These are phyloP conservation scores for Dioscorea dumetorum DNA, from an alignment of 106 monocot genomes.

Conservation along the genomic window DNA sequence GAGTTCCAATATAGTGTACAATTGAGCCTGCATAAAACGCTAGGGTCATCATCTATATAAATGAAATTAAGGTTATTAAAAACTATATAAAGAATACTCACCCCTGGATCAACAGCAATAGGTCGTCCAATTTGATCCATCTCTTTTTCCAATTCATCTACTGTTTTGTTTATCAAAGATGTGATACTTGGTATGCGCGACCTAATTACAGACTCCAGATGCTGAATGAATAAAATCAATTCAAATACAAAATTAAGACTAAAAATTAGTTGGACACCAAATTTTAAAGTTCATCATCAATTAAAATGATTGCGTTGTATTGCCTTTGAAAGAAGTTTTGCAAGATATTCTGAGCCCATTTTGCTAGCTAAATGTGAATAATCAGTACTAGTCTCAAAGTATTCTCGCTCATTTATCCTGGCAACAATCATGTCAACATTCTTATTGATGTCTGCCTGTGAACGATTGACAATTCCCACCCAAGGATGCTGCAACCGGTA, in stretches of 20 bases:
- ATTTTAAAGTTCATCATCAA: too few relatives aligned
- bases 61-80: background rate
- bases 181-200: conserved; percentile 61
- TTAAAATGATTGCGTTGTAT: background rate
- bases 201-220: conserved; percentile 62
- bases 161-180: conserved; percentile 59
- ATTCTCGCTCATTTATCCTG: conserved; percentile 33
- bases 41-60: background rate
- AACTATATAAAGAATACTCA: conserved; percentile 23
- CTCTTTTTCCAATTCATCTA: conserved; percentile 68
- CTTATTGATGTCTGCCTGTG: conserved; percentile 40
- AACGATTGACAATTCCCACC: conserved; percentile 49
- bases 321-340: conserved; percentile 46
- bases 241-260: too few relatives aligned
- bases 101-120: conserved; percentile 63
- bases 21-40: conserved; percentile 33
- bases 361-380: conserved; percentile 35
- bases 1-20: conserved; percentile 55
- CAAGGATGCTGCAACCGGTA: conserved; percentile 33
- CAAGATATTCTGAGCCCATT: conserved; percentile 55
- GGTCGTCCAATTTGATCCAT: conserved; percentile 60
- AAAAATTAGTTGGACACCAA: too few relatives aligned
- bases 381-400: conserved; percentile 37
- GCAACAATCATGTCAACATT: conserved; percentile 42
- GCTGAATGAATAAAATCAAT: conserved; percentile 21